Evolutionary conservation across 768 basidiomycete species (phyloP), one percentile per base, ranked within the genome.

Genomic region (Hysterangium stoloniferum): DNA sequence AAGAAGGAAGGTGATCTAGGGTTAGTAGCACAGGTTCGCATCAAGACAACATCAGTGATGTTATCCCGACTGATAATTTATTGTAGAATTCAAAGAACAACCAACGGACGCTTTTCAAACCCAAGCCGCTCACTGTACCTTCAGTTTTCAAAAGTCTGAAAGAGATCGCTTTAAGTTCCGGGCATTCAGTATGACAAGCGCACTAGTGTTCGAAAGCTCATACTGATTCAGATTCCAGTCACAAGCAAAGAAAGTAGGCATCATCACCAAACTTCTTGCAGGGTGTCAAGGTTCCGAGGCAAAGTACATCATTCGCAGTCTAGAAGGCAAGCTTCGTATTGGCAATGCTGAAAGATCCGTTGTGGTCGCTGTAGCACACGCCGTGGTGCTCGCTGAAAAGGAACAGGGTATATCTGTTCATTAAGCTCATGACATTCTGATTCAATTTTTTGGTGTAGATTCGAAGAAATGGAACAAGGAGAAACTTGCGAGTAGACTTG

Each of bases 291-390:
- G 82, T 53, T 70, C 78, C 27, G 96, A 99, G 68, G 94, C 96
- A 20, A 98, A 97, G 63, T 99, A 94, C 64, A 88, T 98, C 57
- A 84, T 98, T 31, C 84, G 95, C 34, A 92, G 89, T 62, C 69
- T 97, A 56, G 94, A 97, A 69, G 96, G 96, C 53, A 99, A 99
- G 66, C 77, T 99, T 32, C 80, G 96, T 12, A 98, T 99, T 62
- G 91, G 96, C 35, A 86, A 97, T 62, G 96, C 96, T 6, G 96
- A 98, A 64, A 84, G 90, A 48, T 94, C 93, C 0, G 84, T 96
- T n/a, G 72, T 98, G 38, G 86, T 95, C 31, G 86, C 93, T n/a
- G 71, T 99, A 33, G 89, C 95, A 0, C 91, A 92, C 61, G 95
- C 95, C 11, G 78, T 78, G 24, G 88, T 94, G 24, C 71, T 95